phyloP scores from a whole-genome alignment of 805 yeast species.

The Kluyveromyces starmeri region DNA sequence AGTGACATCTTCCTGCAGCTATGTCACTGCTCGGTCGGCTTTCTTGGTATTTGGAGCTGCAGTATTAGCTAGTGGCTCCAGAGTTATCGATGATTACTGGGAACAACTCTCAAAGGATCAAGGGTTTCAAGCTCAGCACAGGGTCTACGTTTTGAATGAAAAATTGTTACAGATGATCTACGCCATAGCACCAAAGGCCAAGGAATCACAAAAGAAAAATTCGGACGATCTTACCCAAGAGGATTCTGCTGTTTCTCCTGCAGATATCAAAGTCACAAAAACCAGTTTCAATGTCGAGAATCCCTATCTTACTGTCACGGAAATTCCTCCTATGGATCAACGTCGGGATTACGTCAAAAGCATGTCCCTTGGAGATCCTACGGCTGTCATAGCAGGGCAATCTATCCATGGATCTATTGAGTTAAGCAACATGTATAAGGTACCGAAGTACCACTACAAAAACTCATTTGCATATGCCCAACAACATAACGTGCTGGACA shows the following conservation, averaged over 20 bases:
- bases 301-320: slow-evolving; percentile 20
- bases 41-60: slow-evolving; percentile 45
- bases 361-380: slow-evolving; percentile 18
- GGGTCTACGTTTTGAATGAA: slow-evolving; percentile 29
- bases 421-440: slow-evolving; percentile 23
- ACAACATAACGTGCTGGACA: slow-evolving; percentile 21
- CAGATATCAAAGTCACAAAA: background rate
- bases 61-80: slow-evolving; percentile 36
- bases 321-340: slow-evolving; percentile 21
- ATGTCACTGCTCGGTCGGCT: slow-evolving; percentile 36
- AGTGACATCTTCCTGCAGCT: slow-evolving; percentile 15
- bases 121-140: slow-evolving; percentile 37
- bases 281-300: background rate
- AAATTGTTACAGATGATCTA: slow-evolving; percentile 10
- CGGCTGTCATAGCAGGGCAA: slow-evolving; percentile 24
- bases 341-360: slow-evolving; percentile 18
- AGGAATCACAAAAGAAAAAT: slow-evolving; percentile 2
- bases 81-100: slow-evolving; percentile 51
- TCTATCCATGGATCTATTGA: slow-evolving; percentile 26
- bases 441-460: slow-evolving; percentile 29
- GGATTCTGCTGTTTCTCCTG: background rate
- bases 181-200: slow-evolving; percentile 15
- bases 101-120: slow-evolving; percentile 35
- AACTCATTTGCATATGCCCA: slow-evolving; percentile 24
- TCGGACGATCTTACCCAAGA: background rate